phyloP scores from a whole-genome alignment of 225 moss, liverwort and hornwort genomes.

The Antitrichia curtipendula region DNA sequence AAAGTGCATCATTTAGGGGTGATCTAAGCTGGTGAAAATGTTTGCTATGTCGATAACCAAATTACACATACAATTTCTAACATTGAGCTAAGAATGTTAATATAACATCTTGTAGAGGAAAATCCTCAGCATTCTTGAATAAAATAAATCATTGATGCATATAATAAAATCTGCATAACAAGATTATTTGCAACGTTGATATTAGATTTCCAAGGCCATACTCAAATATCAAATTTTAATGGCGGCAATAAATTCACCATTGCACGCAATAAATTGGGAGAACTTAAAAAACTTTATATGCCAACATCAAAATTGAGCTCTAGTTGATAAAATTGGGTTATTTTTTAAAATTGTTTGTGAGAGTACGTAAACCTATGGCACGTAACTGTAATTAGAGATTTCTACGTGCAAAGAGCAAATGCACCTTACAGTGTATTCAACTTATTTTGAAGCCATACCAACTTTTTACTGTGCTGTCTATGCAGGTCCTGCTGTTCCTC shows the following conservation, averaged over 20 bases:
- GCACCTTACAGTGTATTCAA: background rate
- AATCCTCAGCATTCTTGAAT: background rate
- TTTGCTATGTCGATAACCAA: background rate
- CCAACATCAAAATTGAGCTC: background rate
- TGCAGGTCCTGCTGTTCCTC: constrained; percentile 59
- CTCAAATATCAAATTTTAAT: background rate
- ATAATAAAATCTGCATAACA: background rate
- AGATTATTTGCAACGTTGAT: background rate
- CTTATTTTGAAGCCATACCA: background rate
- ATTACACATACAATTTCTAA: background rate
- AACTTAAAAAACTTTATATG: background rate
- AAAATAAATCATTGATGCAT: background rate
- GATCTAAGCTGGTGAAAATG: background rate
- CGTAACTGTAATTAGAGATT: background rate
- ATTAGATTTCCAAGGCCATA: background rate
- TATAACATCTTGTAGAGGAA: background rate
- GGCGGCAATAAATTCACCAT: background rate
- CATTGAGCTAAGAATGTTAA: background rate
- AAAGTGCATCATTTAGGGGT: background rate
- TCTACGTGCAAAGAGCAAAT: background rate
- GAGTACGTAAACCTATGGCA: background rate
- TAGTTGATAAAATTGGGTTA: no score
- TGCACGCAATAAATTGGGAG: background rate
- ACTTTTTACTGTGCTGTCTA: background rate
- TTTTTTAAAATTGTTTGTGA: background rate